These are phyloP conservation scores for Trichoderma cornu-damae DNA, from an alignment of 2,329 filamentous ascomycete genomes.

Conservation along the genomic window DNA sequence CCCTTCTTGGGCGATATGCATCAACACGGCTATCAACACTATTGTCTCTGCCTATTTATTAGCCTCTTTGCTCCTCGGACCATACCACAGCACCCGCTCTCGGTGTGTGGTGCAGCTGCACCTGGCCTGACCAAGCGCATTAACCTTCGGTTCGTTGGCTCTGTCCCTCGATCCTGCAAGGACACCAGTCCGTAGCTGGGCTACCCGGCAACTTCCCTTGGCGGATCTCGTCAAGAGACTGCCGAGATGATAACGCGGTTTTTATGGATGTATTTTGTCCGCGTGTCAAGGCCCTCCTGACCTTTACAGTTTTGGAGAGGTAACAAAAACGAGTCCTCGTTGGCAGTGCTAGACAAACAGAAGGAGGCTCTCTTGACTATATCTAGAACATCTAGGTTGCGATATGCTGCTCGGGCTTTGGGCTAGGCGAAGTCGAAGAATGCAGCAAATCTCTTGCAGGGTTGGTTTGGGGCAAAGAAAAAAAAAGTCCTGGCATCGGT, in stretches of 20 bases:
- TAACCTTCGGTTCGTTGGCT: constrained; percentile 45
- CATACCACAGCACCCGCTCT: constrained; percentile 39
- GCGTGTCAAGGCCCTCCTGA: constrained; percentile 63
- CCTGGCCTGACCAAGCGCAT: constrained; percentile 55
- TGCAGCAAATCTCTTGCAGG: constrained; percentile 14
- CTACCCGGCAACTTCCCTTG: constrained; percentile 42
- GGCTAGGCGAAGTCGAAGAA: constrained; percentile 22
- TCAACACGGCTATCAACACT: background rate
- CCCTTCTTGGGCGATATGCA: background rate
- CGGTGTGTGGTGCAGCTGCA: constrained; percentile 41
- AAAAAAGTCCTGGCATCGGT: constrained; percentile 6
- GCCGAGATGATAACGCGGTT: constrained; percentile 65
- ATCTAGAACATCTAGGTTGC: constrained; percentile 18
- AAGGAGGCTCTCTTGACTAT: constrained; percentile 47
- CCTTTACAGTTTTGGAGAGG: constrained; percentile 53
- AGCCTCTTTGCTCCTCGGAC: constrained; percentile 35
- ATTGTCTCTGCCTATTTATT: constrained; percentile 23
- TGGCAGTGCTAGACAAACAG: constrained; percentile 77
- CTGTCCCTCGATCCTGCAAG: constrained; percentile 37
- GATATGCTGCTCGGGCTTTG: constrained; percentile 22
- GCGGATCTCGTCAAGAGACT: constrained; percentile 35
- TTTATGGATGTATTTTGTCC: constrained; percentile 97
- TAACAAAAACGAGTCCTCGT: constrained; percentile 94
- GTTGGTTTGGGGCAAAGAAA: constrained; percentile 10
- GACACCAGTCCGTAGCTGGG: constrained; percentile 45